Evolutionary conservation across 106 monocot genomes (phyloP).

Genomic region (Acorus gramineus): DNA sequence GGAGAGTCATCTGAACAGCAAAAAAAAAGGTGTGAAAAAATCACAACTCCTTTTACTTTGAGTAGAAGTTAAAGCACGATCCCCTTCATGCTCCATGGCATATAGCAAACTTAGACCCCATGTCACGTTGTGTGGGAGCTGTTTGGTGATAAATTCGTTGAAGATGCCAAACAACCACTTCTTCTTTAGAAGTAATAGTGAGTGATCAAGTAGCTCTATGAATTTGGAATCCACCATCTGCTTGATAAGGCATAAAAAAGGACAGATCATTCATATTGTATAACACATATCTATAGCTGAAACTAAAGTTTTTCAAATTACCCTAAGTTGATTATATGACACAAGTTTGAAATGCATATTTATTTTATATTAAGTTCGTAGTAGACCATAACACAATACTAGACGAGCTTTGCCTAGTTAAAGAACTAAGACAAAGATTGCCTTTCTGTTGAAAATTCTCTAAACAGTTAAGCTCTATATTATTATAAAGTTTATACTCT

Average conservation of each 20-base stretch:
- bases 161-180: slow-evolving; percentile 88
- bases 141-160: slow-evolving; percentile 93
- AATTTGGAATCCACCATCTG: slow-evolving; percentile 88
- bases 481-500: too few species aligned
- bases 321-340: too few species aligned
- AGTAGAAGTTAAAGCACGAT: slow-evolving; percentile 72
- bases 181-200: slow-evolving; percentile 54
- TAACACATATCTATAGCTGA: too few species aligned
- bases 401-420: too few species aligned
- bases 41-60: slow-evolving; percentile 47
- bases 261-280: too few species aligned
- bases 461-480: too few species aligned
- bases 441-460: too few species aligned
- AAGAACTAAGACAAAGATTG: too few species aligned
- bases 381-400: too few species aligned
- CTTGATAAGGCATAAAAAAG: not conserved
- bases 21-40: not conserved
- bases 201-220: slow-evolving; percentile 70
- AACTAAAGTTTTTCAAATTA: too few species aligned
- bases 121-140: slow-evolving; percentile 95
- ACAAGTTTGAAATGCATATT: too few species aligned
- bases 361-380: too few species aligned
- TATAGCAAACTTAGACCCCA: slow-evolving; percentile 97
- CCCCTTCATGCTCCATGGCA: slow-evolving; percentile 92
- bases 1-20: not conserved